Base-by-base conservation (phyloP, 257 asterid genomes). In the Misopates orontium region DNA sequence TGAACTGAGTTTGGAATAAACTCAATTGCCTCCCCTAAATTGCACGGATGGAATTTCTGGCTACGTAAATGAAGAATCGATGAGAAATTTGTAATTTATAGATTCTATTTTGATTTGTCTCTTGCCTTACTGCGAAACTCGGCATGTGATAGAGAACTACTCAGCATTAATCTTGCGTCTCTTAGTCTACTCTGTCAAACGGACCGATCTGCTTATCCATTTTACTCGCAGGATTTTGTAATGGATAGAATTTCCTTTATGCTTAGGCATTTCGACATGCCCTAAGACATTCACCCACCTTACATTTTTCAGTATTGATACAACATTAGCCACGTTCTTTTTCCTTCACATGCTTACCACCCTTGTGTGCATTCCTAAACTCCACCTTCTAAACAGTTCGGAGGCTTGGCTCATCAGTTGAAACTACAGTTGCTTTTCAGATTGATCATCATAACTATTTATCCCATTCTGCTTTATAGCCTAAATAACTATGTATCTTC, bases 311-410 rank as follows among this genome's bases (percentile, higher is more conserved):
- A n/a, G n/a, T n/a, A n/a, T n/a, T n/a, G n/a, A n/a, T n/a, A n/a
- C n/a, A n/a, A n/a, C n/a, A n/a, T n/a, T n/a, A n/a, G n/a, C n/a
- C n/a, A n/a, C n/a, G n/a, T n/a, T n/a, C n/a, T n/a, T n/a, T n/a
- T n/a, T n/a, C n/a, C n/a, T n/a, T n/a, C 5, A 45, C 68, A 39
- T 52, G 42, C 66, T 41, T 22, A 22, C 20, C 55, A 39, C 51
- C 20, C 17, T 1, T 14, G 17, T 45, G 19, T 45, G 15, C 51
- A 16, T 5, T 36, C 51, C 51, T n/a, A 45, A 15, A 45, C 51
- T 16, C 19, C 51, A 16, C 19, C 51, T 18, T 0, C 17, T 45
- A 13, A 15, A 45, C 17, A 45, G 18, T 45, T 18, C 8, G 14
- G 18, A n/a, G n/a, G n/a, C n/a, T n/a, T n/a, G 18, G 51, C 8